Evolutionary conservation across 2,329 filamentous ascomycete genomes (phyloP).

Genomic region (Claviceps pazoutovae): DNA sequence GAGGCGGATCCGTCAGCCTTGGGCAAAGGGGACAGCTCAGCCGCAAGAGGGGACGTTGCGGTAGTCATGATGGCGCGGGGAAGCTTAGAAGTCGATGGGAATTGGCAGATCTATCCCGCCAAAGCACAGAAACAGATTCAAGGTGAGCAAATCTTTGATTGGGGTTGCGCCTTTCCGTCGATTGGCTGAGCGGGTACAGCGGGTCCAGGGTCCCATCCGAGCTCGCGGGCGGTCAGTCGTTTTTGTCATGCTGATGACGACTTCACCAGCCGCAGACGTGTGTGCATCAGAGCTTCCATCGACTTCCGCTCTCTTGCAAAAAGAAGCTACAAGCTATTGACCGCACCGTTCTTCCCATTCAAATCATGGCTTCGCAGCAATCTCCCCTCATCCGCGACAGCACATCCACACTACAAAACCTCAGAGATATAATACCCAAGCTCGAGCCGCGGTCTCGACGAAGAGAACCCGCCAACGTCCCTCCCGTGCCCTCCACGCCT

Average conservation of each 20-base stretch:
- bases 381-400: constrained; percentile 3
- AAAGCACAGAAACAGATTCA: background rate
- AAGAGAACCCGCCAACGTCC: constrained; percentile 34
- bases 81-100: background rate
- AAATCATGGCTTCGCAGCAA: constrained; percentile 13
- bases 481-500: constrained; percentile 63
- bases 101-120: background rate
- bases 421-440: constrained; percentile 47
- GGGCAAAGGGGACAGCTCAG: constrained; percentile 44
- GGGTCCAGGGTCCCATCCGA: no score
- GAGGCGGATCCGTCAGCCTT: constrained; percentile 70
- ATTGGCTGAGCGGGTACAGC: background rate
- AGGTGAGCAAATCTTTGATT: background rate
- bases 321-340: background rate
- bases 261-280: background rate
- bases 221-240: background rate
- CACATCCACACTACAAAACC: constrained; percentile 15
- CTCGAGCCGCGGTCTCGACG: constrained; percentile 50
- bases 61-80: constrained; percentile 26
- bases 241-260: background rate
- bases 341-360: background rate
- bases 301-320: background rate
- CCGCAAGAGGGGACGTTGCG: constrained; percentile 32
- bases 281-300: background rate
- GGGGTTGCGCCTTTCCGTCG: background rate